A percentile compares a stretch with the other conserved stretches of the same genome.
Conservation (phyloP, 2,329 filamentous ascomycete species). For the Ceratocystiopsis brevicomis region DNA sequence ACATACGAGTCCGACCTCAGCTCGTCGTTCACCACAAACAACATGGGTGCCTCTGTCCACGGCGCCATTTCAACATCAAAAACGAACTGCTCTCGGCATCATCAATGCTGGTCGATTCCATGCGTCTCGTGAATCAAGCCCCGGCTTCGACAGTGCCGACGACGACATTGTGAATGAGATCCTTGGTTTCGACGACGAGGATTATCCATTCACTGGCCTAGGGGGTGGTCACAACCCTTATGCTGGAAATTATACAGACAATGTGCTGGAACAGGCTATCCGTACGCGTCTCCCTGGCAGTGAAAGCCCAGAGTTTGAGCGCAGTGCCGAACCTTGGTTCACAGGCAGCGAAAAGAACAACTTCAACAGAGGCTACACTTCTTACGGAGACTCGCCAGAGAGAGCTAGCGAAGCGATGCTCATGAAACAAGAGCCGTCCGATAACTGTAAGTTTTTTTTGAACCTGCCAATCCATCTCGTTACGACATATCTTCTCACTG, state of each 20-base stretch:
- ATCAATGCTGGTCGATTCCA: not conserved
- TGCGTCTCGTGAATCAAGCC: conserved; percentile 15
- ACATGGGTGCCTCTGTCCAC: no score
- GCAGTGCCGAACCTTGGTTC: conserved; percentile 24
- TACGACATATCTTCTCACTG: no score
- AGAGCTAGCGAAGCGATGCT: no score
- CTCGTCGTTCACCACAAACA: no score
- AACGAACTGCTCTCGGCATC: no score
- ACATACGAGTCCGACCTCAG: not conserved
- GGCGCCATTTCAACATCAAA: no score
- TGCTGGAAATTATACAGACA: conserved; percentile 15
- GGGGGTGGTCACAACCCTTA: not conserved
- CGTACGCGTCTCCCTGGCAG: conserved; percentile 37
- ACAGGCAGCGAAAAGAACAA: no score
- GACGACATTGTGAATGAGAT: conserved; percentile 15
- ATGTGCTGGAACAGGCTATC: conserved; percentile 31
- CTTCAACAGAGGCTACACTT: no score
- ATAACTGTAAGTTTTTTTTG: conserved; percentile 21
- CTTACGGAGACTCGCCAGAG: no score
- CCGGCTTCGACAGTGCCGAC: conserved; percentile 18
- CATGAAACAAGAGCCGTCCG: conserved; percentile 15
- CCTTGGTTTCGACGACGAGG: conserved; percentile 5
- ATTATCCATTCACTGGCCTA: not conserved
- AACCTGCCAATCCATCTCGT: no score
- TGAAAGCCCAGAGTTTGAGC: conserved; percentile 33